Base-by-base conservation (phyloP, 2,329 filamentous ascomycete species). In the Rutstroemia sp. region DNA sequence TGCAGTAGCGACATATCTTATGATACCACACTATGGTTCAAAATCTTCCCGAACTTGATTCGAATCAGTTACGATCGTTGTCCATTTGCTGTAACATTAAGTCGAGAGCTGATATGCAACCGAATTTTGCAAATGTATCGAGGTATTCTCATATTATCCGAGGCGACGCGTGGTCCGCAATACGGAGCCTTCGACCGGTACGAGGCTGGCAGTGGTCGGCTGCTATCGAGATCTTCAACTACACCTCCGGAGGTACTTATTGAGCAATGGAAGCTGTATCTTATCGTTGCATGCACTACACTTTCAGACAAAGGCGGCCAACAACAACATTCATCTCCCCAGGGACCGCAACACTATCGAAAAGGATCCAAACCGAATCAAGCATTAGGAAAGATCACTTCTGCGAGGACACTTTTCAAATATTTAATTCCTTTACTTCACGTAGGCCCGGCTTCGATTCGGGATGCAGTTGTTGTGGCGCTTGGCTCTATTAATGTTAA, bases 181-280 rank as follows among this genome's bases (percentile, higher is more conserved):
- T 82, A 87, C 61, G 83, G 83, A 54, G 75, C 80, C 16, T 68
- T 65, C 54, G 67, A 68, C 58, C 59, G 67, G n/a, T 66, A 63
- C 17, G 81, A 85, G 49, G 74, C 79, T 6, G 76, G 77, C 27
- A 84, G 78, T 66, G 77, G 66, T 17, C 62, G 68, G 7, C 52
- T 69, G 23, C 60, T 67, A 9, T 63, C 75, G 63, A 77, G 83
- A 67, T 81, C 79, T 58, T 84, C 80, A 57, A 86, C 83, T 2
- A 86, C 87, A 0, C 87, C 91, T 17, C 88, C 92, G 0, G 91
- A 95, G 65, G 84, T 95, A 21, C 78, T 96, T 57, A 84, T 99
- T 57, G 95, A 97, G 71, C 94, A 99, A 69, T 99, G 92, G 92
- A 97, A 96, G 72, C 76, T 97, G 2, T 97, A 97, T 70, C 78